phyloP scores from a whole-genome alignment of 805 yeast species.

The Kuraishia molischiana region DNA sequence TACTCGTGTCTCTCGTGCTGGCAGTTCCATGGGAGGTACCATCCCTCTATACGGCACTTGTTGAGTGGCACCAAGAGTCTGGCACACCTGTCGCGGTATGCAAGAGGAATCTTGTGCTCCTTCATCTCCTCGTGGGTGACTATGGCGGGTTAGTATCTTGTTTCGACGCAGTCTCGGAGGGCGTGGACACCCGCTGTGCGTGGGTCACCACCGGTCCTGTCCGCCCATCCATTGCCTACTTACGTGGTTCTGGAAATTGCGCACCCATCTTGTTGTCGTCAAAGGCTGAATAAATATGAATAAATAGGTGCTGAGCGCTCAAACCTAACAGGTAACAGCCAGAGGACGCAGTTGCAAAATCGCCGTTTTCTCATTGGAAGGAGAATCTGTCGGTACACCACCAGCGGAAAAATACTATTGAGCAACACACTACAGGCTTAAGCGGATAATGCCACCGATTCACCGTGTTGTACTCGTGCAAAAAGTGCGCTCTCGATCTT shows the following conservation, averaged over 20 bases:
- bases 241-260: constrained; percentile 32
- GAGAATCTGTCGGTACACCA: too few species aligned
- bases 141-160: constrained; percentile 14
- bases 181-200: not conserved
- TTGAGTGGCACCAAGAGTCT: constrained; percentile 47
- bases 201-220: too few species aligned
- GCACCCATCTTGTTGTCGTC: constrained; percentile 15
- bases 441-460: too few species aligned
- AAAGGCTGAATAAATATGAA: too few species aligned
- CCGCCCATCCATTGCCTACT: too few species aligned
- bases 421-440: too few species aligned
- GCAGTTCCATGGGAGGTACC: constrained; percentile 63
- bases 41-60: constrained; percentile 48
- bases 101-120: constrained; percentile 64
- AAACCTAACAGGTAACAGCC: too few species aligned
- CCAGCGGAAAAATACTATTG: too few species aligned
- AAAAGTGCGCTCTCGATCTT: too few species aligned
- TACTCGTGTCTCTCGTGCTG: constrained; percentile 70
- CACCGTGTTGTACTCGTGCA: too few species aligned
- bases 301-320: not conserved
- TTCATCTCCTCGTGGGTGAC: constrained; percentile 82
- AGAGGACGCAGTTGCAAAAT: too few species aligned
- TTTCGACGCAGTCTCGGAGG: constrained; percentile 5
- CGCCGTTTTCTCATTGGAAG: too few species aligned
- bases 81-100: constrained; percentile 82